These are phyloP conservation scores for Oxytropis ochrocephala DNA, from an alignment of 306 rosid genomes.

Conservation along the genomic window DNA sequence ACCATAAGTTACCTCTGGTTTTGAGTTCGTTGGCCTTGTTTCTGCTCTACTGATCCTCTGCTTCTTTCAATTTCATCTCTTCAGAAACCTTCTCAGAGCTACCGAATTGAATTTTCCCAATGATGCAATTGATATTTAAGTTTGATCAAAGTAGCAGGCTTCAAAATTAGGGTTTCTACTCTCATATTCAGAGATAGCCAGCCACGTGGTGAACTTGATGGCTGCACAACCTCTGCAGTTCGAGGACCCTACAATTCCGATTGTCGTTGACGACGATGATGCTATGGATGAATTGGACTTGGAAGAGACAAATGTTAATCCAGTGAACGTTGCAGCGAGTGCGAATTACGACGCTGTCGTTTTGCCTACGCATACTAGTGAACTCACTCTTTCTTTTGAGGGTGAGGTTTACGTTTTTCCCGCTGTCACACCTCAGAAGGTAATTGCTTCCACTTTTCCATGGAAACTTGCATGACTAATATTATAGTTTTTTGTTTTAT, in stretches of 20 bases:
- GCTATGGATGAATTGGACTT: slow-evolving; percentile 61
- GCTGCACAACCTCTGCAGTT: slow-evolving; percentile 63
- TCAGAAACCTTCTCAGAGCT: slow-evolving; percentile 34
- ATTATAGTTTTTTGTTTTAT: not conserved
- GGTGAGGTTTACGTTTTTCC: slow-evolving; percentile 97
- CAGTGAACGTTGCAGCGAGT: slow-evolving; percentile 31
- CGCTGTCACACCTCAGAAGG: slow-evolving; percentile 85
- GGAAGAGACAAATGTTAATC: slow-evolving; percentile 39
- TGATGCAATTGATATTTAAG: slow-evolving; percentile 11
- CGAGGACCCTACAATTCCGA: slow-evolving; percentile 34
- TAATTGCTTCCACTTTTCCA: not conserved
- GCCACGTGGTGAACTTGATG: slow-evolving; percentile 31
- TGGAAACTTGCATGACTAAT: not conserved
- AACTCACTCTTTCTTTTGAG: slow-evolving; percentile 92
- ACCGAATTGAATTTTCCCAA: not conserved
- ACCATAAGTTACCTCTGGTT: slow-evolving; percentile 18
- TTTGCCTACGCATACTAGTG: slow-evolving; percentile 66
- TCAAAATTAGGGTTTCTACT: slow-evolving; percentile 45
- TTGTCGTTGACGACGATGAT: slow-evolving; percentile 50
- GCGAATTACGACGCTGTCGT: slow-evolving; percentile 40
- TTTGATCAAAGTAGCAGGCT: slow-evolving; percentile 29
- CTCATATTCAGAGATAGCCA: not conserved
- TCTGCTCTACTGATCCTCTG: slow-evolving; percentile 17
- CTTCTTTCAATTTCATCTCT: slow-evolving; percentile 21
- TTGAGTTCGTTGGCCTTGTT: slow-evolving; percentile 23